Conservation (phyloP, 2,329 filamentous ascomycete species). For the Penicillium nordicum region DNA sequence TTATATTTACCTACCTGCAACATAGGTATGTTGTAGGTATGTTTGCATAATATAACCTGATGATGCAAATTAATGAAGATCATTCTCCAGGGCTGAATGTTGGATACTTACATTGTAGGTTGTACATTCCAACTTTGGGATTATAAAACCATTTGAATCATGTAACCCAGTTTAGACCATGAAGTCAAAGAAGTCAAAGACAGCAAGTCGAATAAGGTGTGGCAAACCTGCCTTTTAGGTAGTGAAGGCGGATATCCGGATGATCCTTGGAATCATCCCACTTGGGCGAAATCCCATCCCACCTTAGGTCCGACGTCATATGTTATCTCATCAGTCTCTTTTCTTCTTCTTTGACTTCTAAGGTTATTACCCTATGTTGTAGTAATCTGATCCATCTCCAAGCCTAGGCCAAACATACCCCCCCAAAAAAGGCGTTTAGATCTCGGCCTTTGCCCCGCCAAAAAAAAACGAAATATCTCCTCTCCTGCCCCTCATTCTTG, state of each 20-base stretch:
- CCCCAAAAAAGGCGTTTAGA: neutral
- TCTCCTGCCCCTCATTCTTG: slow-evolving; percentile 5
- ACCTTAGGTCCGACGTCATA: neutral
- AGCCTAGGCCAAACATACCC: neutral
- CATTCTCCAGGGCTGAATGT: neutral
- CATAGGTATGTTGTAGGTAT: no score
- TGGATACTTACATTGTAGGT: neutral
- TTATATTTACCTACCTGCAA: no score
- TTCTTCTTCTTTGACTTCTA: neutral
- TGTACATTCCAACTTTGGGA: neutral
- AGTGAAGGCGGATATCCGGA: neutral
- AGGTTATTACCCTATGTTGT: no score
- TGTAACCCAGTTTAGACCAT: neutral
- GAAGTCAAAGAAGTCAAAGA: neutral
- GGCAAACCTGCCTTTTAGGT: neutral
- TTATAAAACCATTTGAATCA: no score
- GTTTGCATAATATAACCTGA: no score
- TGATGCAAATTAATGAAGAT: no score
- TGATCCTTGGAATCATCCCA: neutral
- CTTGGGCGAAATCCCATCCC: neutral
- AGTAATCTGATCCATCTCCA: neutral
- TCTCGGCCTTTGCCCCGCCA: neutral
- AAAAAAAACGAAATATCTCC: neutral
- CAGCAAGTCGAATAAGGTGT: slow-evolving; percentile 8
- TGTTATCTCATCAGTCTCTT: neutral